phyloP scores from a whole-genome alignment of 2,329 filamentous ascomycete species.

The Stachybotrys chlorohalonatus region DNA sequence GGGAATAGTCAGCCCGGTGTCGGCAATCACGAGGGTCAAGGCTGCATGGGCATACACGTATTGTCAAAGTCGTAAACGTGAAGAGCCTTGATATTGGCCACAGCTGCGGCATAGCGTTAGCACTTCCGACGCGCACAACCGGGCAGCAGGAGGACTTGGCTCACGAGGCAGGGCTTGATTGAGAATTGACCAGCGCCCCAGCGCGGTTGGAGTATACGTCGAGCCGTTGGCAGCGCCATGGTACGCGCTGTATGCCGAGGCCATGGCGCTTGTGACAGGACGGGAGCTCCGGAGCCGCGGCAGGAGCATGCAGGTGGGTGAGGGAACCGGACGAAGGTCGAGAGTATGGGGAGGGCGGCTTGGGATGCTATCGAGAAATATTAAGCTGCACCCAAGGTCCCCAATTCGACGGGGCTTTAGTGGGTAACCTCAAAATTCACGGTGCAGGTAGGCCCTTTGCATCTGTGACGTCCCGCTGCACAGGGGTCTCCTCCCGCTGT shows the following conservation, averaged over 20 bases:
- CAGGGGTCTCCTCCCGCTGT: too few relatives aligned
- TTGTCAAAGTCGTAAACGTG: slow-evolving; percentile 99
- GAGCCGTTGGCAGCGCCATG: slow-evolving; percentile 22
- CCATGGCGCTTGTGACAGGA: slow-evolving; percentile 24
- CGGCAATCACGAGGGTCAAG: not conserved
- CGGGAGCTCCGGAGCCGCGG: slow-evolving; percentile 11
- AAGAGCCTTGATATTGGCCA: slow-evolving; percentile 64
- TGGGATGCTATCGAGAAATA: not conserved
- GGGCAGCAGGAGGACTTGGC: slow-evolving; percentile 7
- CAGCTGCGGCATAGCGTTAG: slow-evolving; percentile 29
- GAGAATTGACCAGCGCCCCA: slow-evolving; percentile 77
- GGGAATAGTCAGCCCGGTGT: not conserved
- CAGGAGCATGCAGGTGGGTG: slow-evolving; percentile 14
- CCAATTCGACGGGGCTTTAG: not conserved
- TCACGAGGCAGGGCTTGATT: slow-evolving; percentile 57
- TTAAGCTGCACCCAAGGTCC: too few relatives aligned
- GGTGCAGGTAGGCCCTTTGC: not conserved
- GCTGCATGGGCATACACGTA: slow-evolving; percentile 51
- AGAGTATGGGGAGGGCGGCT: too few relatives aligned
- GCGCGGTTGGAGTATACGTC: slow-evolving; percentile 55
- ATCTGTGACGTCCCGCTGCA: not conserved
- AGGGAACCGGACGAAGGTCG: not conserved
- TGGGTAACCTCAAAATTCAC: too few relatives aligned
- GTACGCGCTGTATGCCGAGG: slow-evolving; percentile 28
- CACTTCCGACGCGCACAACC: not conserved